phyloP scores from a whole-genome alignment of 1,284 basidiomycete species.

The Ganoderma multipileum region DNA sequence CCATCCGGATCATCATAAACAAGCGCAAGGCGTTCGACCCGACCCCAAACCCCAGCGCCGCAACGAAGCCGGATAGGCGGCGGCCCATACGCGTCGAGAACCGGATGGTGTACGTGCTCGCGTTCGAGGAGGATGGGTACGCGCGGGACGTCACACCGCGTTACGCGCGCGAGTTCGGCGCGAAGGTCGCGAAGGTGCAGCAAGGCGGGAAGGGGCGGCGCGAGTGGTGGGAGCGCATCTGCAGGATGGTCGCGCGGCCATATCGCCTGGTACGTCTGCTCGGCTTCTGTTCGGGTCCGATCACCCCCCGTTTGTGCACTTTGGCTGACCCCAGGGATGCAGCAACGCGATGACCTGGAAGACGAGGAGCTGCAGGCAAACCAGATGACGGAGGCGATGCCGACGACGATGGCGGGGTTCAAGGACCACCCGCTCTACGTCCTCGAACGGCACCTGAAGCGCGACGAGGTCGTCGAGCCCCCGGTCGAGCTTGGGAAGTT shows the following conservation, averaged over 20 bases:
- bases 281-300: background rate
- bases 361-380: constrained; percentile 89
- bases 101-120: constrained; percentile 92
- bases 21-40: constrained; percentile 90
- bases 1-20: constrained; percentile 81
- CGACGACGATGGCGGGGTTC: constrained; percentile 89
- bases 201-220: constrained; percentile 74
- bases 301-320: constrained; percentile 12
- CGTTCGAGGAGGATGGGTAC: constrained; percentile 90
- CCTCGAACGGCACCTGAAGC: constrained; percentile 87
- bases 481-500: constrained; percentile 89
- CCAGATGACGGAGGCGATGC: constrained; percentile 93
- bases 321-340: constrained; percentile 17
- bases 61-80: constrained; percentile 40
- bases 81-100: constrained; percentile 62
- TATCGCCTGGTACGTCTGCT: constrained; percentile 74
- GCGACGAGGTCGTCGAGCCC: constrained; percentile 90
- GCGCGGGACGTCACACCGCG: constrained; percentile 78
- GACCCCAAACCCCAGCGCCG: constrained; percentile 44
- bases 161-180: constrained; percentile 84
- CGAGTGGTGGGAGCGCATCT: constrained; percentile 87
- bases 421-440: constrained; percentile 97
- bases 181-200: constrained; percentile 85
- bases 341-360: constrained; percentile 94
- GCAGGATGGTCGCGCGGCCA: constrained; percentile 70